Evolutionary conservation across 441 rosid species (phyloP).

Genomic region (Erodium trifolium): DNA sequence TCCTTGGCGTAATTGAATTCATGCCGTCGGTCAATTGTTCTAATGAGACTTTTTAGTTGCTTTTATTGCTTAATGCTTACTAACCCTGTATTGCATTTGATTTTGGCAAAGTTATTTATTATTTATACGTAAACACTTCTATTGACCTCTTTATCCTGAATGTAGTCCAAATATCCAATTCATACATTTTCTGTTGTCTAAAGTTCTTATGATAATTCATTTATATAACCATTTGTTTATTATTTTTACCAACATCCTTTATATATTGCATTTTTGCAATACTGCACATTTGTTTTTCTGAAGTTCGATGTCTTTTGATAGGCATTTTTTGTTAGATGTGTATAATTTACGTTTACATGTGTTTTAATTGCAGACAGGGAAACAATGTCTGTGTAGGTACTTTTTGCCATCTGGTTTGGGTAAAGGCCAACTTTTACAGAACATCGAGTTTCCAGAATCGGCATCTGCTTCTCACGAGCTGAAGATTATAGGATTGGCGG

Average conservation of each 20-base stretch:
- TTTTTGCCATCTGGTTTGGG: constrained; percentile 56
- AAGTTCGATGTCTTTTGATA: constrained; percentile 13
- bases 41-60: too few species aligned
- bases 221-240: background rate
- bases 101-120: too few species aligned
- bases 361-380: constrained; percentile 70
- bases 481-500: constrained; percentile 70
- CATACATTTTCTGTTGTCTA: too few species aligned
- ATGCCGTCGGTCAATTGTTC: too few species aligned
- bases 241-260: constrained; percentile 2
- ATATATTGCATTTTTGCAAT: constrained; percentile 1
- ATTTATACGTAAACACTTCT: too few species aligned
- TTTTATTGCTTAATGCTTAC: too few species aligned
- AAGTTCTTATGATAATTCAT: background rate
- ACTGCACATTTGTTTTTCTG: background rate
- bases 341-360: constrained; percentile 14
- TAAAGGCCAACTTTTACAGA: constrained; percentile 34
- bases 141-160: too few species aligned
- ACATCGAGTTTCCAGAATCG: constrained; percentile 44
- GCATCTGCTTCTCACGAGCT: constrained; percentile 41
- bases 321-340: constrained; percentile 8
- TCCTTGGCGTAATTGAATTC: too few species aligned
- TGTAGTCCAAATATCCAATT: too few species aligned
- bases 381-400: constrained; percentile 83
- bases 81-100: too few species aligned